phyloP scores from a whole-genome alignment of 768 basidiomycete genomes.

The Amanita exitialis region DNA sequence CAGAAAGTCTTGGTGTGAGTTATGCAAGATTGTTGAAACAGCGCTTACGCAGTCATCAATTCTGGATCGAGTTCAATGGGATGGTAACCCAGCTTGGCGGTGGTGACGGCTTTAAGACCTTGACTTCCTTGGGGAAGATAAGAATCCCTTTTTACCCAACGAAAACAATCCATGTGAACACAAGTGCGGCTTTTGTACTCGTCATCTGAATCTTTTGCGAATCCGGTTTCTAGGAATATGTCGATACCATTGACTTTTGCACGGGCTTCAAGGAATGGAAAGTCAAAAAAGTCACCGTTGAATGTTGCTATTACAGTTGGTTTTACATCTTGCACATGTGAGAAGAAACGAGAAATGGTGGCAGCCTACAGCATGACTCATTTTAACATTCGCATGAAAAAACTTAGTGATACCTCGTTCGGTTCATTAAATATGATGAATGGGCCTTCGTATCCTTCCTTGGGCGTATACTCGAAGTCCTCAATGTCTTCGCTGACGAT shows the following conservation, averaged over 20 bases:
- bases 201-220: slow-evolving; percentile 83
- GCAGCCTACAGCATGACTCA: slow-evolving; percentile 34
- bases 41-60: slow-evolving; percentile 92
- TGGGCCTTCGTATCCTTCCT: slow-evolving; percentile 94
- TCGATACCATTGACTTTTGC: slow-evolving; percentile 85
- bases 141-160: slow-evolving; percentile 99
- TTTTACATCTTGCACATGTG: slow-evolving; percentile 85
- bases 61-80: slow-evolving; percentile 98
- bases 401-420: slow-evolving; percentile 56
- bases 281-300: slow-evolving; percentile 99
- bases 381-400: neutral
- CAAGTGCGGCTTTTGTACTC: slow-evolving; percentile 92
- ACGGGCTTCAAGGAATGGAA: slow-evolving; percentile 88
- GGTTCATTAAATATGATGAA: slow-evolving; percentile 93
- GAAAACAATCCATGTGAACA: slow-evolving; percentile 98
- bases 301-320: slow-evolving; percentile 98
- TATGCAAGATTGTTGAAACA: neutral
- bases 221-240: slow-evolving; percentile 94
- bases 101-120: slow-evolving; percentile 96
- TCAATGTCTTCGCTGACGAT: slow-evolving; percentile 97
- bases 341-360: slow-evolving; percentile 81
- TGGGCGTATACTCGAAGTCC: slow-evolving; percentile 98
- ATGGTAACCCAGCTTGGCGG: slow-evolving; percentile 90
- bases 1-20: neutral
- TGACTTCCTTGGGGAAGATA: slow-evolving; percentile 98